Evolutionary conservation across 1,139 yeast species (phyloP), one percentile per base, ranked within the genome.

Genomic region (Yamadazyma buinensis): DNA sequence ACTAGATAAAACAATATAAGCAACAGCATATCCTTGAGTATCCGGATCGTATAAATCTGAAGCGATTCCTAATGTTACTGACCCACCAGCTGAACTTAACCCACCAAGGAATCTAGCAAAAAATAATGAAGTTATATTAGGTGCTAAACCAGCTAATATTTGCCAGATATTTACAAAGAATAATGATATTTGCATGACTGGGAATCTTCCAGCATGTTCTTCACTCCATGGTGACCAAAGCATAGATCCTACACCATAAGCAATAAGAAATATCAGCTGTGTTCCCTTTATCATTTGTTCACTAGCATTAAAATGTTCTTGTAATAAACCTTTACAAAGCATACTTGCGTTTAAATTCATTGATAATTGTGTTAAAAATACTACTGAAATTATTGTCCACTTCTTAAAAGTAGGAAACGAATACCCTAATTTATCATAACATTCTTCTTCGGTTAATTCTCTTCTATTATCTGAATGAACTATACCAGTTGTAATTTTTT

Each of bases 221-320:
- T 61, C 67, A 32, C 61, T 53, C 67, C 67, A 61, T 5, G 67
- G 67, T 10, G 68, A 67, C 67, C 67, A 62, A 33, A 62, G 49
- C 39, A 62, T 67, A 44, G 67, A 59, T 4, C 67, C 68, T 40
- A 62, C 54, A 5, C 65, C 68, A 44, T 62, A 62, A 12, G 60
- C 52, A 7, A 62, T 52, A 37, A 62, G 52, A 38, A 62, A 62
- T 15, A 61, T 49, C 60, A 59, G 57, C 37, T 60, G 64, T 15
- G 62, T 58, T 15, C 48, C 49, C 30, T 65, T 47, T 2, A 59
- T 64, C 17, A 54, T 60, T 29, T 56, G 62, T 33, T 40, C 51
- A 33, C 57, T 45, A 23, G 62, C 50, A 27, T 47, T 37, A 41
- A 52, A 63, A 10, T 59, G 48, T 28, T 57, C 60, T 20, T 58